Base-by-base conservation (phyloP, 2,329 filamentous ascomycete genomes). In the Sclerotinia glacialis region DNA sequence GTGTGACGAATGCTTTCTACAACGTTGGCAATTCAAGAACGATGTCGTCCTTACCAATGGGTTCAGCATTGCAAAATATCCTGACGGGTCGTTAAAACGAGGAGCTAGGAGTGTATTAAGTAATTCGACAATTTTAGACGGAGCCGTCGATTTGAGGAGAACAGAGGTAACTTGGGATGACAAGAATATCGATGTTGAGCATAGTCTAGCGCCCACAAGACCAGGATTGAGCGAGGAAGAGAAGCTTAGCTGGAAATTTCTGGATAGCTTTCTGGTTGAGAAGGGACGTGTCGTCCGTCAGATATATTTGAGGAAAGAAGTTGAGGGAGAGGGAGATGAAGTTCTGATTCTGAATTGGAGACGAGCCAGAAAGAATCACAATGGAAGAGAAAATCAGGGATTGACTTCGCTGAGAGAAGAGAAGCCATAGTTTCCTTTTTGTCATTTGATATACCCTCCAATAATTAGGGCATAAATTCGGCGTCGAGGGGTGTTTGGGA, bases 241-340 rank as follows among this genome's bases (percentile, higher is more conserved):
- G 37, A 74, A 87, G 65, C 84, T 85, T 65, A 83, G 85, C 50
- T 86, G 86, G 82, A 85, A 83, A 0, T 83, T 85, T 9, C 83
- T 84, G 2, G 84, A 68, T 78, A 81, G 60, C 79, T 66, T 72
- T 44, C 31, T 70, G 9, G 70, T 82, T 7, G 77, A 78, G 23
- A 54, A 59, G n/a, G 62, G 63, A 23, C 66, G 67, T 49, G 67
- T 63, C 8, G 70, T 75, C 3, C 66, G 71, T 56, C 73, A 75
- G 46, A 63, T 75, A 26, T 74, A 74, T 64, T 68, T 73, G 34
- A 69, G 60, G 16, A 67, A 69, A 47, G 70, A 66, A 18, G 50
- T 53, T 3, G 49, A 67, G 64, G 69, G 66, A 37, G 67, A 70
- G 18, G 69, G 68, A 11, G 67, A 73, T 69, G 71, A 69, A 28